Evolutionary conservation across 495 filamentous ascomycete genomes (phyloP), one percentile per base, ranked within the genome.

Genomic region (Hypoxylon crocopeplum): DNA sequence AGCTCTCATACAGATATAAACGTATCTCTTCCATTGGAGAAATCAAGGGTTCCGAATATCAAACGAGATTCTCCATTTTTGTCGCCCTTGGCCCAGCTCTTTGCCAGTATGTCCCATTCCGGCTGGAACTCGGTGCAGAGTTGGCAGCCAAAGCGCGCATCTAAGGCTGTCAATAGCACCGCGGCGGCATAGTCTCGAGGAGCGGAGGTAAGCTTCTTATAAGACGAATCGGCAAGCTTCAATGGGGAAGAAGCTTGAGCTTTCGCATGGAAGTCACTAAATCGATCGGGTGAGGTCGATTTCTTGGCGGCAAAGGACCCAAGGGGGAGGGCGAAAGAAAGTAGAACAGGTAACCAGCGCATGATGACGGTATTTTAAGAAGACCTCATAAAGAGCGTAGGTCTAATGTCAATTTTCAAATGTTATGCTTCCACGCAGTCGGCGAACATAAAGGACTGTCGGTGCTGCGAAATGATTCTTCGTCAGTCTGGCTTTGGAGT

Each of bases 51-150:
- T 24, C 85, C 90, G 76, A 91, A 96, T 42, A 97, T 67, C 48
- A 96, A 61, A 48, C 88, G 80, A 30, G 89, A 84, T 21, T 87
- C 86, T 33, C 84, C 88, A 25, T 79, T 72, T 75, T 88, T 90
- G 71, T 92, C 86, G 2, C 89, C 91, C 68, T 86, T 89, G 55
- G 80, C 81, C 94, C 94, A 99, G 77, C 91, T 95, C 69, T 84
- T 89, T 12, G 84, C 82, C 25, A 99, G 82, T 17, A 99, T 71
- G 19, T 96, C 90, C 88, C 92, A 99, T 75, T 99, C 95, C 1
- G 94, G 88, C 68, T 94, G 87, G 74, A 98, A 97, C 48, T 95
- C 89, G 29, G 85, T 83, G 71, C 94, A 99, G 39, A 97, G 79
- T 47, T 85, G 74, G 70, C 94, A 99, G 21, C 90, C 91, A 76